These are phyloP conservation scores for Echeveria elegans DNA, from an alignment of 164 flowering plant genomes.

Conservation along the genomic window DNA sequence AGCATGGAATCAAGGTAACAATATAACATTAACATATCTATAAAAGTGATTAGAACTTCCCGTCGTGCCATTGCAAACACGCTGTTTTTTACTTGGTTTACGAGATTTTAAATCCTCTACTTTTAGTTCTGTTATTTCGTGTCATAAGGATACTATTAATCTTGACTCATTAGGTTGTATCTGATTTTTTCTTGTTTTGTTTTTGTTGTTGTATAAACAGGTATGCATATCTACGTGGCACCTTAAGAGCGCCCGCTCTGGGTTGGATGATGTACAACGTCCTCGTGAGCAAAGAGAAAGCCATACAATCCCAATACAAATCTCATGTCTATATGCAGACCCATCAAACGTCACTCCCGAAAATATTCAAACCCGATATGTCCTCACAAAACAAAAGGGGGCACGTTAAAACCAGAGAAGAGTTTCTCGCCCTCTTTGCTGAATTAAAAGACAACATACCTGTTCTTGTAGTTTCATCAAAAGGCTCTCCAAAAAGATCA, in stretches of 20 bases:
- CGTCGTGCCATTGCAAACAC: no score
- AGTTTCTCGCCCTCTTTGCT: conserved; percentile 62
- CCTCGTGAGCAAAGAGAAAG: conserved; percentile 87
- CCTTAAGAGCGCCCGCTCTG: conserved; percentile 78
- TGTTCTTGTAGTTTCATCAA: conserved; percentile 54
- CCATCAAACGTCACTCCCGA: conserved; percentile 70
- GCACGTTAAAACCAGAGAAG: conserved; percentile 77
- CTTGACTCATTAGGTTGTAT: not conserved
- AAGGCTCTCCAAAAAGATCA: conserved; percentile 76
- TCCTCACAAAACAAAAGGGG: conserved; percentile 66
- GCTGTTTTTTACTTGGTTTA: no score
- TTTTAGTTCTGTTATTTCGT: not conserved
- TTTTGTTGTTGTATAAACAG: conserved; percentile 30
- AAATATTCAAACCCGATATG: conserved; percentile 62
- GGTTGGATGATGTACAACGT: conserved; percentile 99
- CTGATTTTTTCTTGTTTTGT: not conserved
- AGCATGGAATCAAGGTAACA: conserved; percentile 81
- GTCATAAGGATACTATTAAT: not conserved
- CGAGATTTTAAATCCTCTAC: not conserved
- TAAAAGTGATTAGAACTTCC: not conserved
- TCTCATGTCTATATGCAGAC: conserved; percentile 90
- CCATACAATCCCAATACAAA: conserved; percentile 87
- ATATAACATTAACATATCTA: not conserved
- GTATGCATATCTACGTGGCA: conserved; percentile 77
- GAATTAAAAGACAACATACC: conserved; percentile 53